Conservation (phyloP, 192 early-diverging fungal species). For the Coemansia sp. region DNA sequence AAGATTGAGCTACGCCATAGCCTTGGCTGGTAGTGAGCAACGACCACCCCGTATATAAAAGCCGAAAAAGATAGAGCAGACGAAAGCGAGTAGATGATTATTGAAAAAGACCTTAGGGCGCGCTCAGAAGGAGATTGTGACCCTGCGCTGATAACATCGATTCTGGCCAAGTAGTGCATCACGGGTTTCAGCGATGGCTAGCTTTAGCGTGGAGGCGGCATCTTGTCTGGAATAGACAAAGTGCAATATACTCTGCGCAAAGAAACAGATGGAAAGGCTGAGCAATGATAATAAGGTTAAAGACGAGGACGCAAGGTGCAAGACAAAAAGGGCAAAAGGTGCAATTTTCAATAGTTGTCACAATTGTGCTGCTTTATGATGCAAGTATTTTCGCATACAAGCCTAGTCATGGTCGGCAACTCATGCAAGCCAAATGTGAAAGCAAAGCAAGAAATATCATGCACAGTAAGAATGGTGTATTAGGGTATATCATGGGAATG, state of each 20-base stretch:
- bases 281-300: background rate
- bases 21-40: conserved; percentile 3
- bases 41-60: conserved; percentile 23
- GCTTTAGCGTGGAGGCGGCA: background rate
- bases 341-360: background rate
- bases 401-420: background rate
- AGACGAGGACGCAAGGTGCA: background rate
- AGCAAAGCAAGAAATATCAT: background rate
- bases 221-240: background rate
- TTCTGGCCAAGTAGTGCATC: background rate
- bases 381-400: background rate
- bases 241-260: background rate
- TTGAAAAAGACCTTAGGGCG: background rate
- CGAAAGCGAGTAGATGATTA: conserved; percentile 13
- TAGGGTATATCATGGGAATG: background rate
- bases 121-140: background rate
- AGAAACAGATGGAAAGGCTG: background rate
- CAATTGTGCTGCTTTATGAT: background rate
- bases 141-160: background rate
- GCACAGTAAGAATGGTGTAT: background rate
- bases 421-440: background rate
- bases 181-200: too few relatives aligned
- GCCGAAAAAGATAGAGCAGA: conserved; percentile 9
- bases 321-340: background rate
- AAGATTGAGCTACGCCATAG: conserved; percentile 32